A percentile compares a stretch with the other conserved stretches of the same genome.
These are phyloP conservation scores for Monilinia polystroma DNA, from an alignment of 2,329 filamentous ascomycete genomes.

Conservation along the genomic window DNA sequence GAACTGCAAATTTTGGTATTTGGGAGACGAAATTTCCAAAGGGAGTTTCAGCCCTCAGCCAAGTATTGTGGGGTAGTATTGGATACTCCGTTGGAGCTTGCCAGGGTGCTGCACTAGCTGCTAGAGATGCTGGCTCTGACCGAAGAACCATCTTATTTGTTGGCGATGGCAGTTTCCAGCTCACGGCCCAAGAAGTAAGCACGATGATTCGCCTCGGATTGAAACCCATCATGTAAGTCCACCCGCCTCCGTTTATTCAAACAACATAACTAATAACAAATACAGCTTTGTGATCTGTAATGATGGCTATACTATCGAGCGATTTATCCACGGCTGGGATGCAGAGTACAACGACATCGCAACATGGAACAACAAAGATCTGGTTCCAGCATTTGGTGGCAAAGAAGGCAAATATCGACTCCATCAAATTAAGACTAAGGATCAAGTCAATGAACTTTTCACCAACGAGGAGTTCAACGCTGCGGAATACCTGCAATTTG, in stretches of 20 bases:
- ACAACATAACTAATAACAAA: not conserved
- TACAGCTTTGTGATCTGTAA: slow-evolving; percentile 78
- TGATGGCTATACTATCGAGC: slow-evolving; percentile 85
- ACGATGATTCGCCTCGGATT: slow-evolving; percentile 77
- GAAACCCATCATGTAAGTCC: slow-evolving; percentile 69
- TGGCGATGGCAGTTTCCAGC: slow-evolving; percentile 84
- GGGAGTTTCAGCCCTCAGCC: slow-evolving; percentile 75
- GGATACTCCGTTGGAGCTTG: slow-evolving; percentile 63
- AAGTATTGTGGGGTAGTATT: slow-evolving; percentile 71
- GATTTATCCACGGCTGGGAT: slow-evolving; percentile 81
- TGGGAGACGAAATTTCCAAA: slow-evolving; percentile 79
- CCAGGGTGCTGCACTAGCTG: slow-evolving; percentile 71
- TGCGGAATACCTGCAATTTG: slow-evolving; percentile 60
- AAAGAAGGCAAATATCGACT: slow-evolving; percentile 56
- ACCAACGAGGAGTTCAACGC: slow-evolving; percentile 62
- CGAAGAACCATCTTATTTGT: slow-evolving; percentile 78
- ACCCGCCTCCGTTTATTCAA: too few relatives aligned
- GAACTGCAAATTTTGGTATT: slow-evolving; percentile 84
- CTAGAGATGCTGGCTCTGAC: slow-evolving; percentile 59
- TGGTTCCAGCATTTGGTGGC: slow-evolving; percentile 68
- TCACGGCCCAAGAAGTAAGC: slow-evolving; percentile 79
- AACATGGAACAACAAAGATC: slow-evolving; percentile 69
- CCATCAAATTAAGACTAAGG: slow-evolving; percentile 66
- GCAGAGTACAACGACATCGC: slow-evolving; percentile 79
- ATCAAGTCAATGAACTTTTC: slow-evolving; percentile 66